These are phyloP conservation scores for Naganishia vaughanmartiniae DNA, from an alignment of 768 basidiomycete genomes.

Conservation along the genomic window DNA sequence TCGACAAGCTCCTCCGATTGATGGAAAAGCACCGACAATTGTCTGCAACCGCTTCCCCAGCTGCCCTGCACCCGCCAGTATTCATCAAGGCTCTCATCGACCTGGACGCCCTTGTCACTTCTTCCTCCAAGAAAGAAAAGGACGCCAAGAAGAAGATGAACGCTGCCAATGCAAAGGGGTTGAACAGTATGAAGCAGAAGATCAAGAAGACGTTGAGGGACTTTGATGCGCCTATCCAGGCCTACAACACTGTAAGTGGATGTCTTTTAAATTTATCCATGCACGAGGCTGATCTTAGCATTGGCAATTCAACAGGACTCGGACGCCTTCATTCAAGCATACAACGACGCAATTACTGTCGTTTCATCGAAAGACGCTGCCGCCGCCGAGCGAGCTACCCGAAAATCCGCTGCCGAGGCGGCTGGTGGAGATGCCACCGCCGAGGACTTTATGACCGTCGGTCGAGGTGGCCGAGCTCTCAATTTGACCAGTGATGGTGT, in stretches of 20 bases:
- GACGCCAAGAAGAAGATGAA: constrained; percentile 90
- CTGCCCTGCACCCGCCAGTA: constrained; percentile 66
- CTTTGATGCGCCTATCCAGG: constrained; percentile 73
- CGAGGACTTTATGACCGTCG: constrained; percentile 78
- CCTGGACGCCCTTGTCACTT: constrained; percentile 73
- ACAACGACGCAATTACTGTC: constrained; percentile 54
- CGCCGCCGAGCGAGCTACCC: constrained; percentile 51
- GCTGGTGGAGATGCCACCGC: constrained; percentile 37
- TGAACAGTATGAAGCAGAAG: constrained; percentile 98
- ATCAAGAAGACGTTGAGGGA: constrained; percentile 88
- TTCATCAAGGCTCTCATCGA: constrained; percentile 52
- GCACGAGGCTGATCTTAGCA: background rate
- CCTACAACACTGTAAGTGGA: constrained; percentile 69
- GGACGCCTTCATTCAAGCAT: constrained; percentile 78
- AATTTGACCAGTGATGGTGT: constrained; percentile 71
- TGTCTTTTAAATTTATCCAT: background rate
- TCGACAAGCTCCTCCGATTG: constrained; percentile 90
- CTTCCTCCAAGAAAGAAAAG: constrained; percentile 77
- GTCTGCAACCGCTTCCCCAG: constrained; percentile 77
- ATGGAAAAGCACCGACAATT: constrained; percentile 70
- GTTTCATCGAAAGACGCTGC: constrained; percentile 52
- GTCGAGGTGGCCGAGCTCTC: constrained; percentile 79
- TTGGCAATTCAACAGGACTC: constrained; percentile 64
- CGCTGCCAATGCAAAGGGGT: constrained; percentile 80
- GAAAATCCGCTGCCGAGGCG: constrained; percentile 47